These are phyloP conservation scores for Phyllostachys edulis DNA, from an alignment of 176 grass and related monocot species.

Conservation along the genomic window DNA sequence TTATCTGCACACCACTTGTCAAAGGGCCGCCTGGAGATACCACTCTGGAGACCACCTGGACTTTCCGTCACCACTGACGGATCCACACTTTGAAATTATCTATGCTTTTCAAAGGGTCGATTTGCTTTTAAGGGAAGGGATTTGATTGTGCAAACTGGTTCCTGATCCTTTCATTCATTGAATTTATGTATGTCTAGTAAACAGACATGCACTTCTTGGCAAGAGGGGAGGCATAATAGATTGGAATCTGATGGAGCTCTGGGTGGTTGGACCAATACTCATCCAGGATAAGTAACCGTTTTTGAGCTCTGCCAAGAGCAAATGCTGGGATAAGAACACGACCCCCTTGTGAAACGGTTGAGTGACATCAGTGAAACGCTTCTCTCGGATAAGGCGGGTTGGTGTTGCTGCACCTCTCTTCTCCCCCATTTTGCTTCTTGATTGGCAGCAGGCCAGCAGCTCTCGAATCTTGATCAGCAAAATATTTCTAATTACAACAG, in stretches of 20 bases:
- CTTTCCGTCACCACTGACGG: constrained; percentile 95
- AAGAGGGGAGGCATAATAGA: constrained; percentile 88
- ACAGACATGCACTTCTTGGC: constrained; percentile 97
- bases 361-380: constrained; percentile 83
- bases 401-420: constrained; percentile 91
- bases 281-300: constrained; percentile 85
- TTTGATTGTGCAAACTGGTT: constrained; percentile 91
- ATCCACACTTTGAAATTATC: constrained; percentile 88
- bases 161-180: constrained; percentile 96
- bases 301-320: constrained; percentile 91
- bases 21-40: constrained; percentile 89
- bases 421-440: too few species aligned
- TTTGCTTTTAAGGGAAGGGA: constrained; percentile 91
- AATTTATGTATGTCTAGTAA: constrained; percentile 95
- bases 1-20: constrained; percentile 97
- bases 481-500: too few species aligned
- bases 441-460: too few species aligned
- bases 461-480: too few species aligned
- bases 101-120: constrained; percentile 84
- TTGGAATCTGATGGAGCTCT: constrained; percentile 92
- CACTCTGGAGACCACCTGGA: constrained; percentile 80
- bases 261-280: constrained; percentile 94
- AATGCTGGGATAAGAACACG: constrained; percentile 88
- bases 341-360: constrained; percentile 72
- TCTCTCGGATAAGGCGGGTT: constrained; percentile 70